These are phyloP conservation scores for Neophaeococcomyces mojaviensis DNA, from an alignment of 2,329 filamentous ascomycete genomes.

Conservation along the genomic window DNA sequence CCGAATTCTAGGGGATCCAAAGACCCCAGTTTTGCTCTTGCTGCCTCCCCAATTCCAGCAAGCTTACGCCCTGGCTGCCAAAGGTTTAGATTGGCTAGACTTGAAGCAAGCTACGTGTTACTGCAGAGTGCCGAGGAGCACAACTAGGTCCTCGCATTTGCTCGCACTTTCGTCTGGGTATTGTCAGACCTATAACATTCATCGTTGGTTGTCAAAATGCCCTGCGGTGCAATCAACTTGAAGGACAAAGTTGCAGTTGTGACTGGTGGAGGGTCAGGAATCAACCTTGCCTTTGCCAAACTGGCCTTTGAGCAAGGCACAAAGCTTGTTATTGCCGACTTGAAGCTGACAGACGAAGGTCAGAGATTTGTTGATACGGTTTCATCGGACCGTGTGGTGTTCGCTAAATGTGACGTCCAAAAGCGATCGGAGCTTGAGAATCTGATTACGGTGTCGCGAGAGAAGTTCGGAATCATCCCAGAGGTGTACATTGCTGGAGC, in stretches of 20 bases:
- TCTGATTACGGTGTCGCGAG: constrained; percentile 22
- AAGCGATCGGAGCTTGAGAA: constrained; percentile 26
- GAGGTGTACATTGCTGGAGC: constrained; percentile 33
- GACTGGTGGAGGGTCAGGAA: constrained; percentile 31
- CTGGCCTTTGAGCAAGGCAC: constrained; percentile 17
- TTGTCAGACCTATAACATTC: too few relatives aligned
- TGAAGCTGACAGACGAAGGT: constrained; percentile 27
- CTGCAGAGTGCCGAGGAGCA: too few relatives aligned
- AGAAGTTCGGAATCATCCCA: constrained; percentile 28
- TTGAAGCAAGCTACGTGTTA: too few relatives aligned
- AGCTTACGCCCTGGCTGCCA: too few relatives aligned
- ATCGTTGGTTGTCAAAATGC: too few relatives aligned
- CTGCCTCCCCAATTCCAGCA: too few relatives aligned
- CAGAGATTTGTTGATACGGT: constrained; percentile 21
- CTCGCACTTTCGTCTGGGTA: too few relatives aligned
- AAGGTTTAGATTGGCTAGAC: too few relatives aligned
- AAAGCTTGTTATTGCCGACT: constrained; percentile 29
- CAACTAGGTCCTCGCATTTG: too few relatives aligned
- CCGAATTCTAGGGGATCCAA: too few relatives aligned
- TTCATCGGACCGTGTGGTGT: constrained; percentile 16
- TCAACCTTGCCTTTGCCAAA: constrained; percentile 27
- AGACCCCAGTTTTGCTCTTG: too few relatives aligned
- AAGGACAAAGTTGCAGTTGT: constrained; percentile 26
- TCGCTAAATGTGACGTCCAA: constrained; percentile 29
- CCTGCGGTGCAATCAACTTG: too few relatives aligned